Evolutionary conservation across 331 rosid genomes (phyloP).

Genomic region (Malus hybrid): DNA sequence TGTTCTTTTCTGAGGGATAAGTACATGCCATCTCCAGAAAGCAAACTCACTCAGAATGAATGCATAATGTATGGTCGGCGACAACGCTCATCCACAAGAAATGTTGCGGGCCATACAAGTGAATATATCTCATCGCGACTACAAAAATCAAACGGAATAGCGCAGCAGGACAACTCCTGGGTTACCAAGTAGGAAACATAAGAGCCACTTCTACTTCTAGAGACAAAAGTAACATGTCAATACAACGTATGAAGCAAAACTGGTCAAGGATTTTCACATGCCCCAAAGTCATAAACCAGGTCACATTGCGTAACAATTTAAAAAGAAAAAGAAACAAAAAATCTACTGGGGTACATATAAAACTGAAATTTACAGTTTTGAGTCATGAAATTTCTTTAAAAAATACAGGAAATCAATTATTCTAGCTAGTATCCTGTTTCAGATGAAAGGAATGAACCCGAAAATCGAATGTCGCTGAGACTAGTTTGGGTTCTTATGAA

Average conservation of each 20-base stretch:
- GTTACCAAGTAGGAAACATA: no score
- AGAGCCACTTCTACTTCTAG: neutral
- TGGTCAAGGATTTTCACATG: conserved; percentile 12
- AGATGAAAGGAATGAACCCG: conserved; percentile 25
- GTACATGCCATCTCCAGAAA: no score
- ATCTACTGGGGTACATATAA: neutral
- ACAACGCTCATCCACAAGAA: no score
- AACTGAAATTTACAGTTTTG: conserved; percentile 48
- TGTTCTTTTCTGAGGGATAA: no score
- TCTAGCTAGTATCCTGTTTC: conserved; percentile 39
- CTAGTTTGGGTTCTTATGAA: conserved; percentile 23
- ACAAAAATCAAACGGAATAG: no score
- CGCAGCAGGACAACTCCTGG: no score
- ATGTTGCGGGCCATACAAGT: no score
- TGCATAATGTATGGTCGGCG: no score
- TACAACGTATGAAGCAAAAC: conserved; percentile 5
- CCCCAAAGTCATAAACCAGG: conserved; percentile 9
- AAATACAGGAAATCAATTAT: conserved; percentile 53
- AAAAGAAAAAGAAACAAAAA: neutral
- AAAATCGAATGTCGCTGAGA: conserved; percentile 11
- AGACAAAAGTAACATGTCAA: neutral
- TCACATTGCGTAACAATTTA: neutral
- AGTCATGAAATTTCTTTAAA: conserved; percentile 15
- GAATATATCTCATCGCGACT: no score
- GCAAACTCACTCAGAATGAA: no score